These are phyloP conservation scores for Achlya hypogyna DNA, from an alignment of 352 stramenopile genomes.

Conservation along the genomic window DNA sequence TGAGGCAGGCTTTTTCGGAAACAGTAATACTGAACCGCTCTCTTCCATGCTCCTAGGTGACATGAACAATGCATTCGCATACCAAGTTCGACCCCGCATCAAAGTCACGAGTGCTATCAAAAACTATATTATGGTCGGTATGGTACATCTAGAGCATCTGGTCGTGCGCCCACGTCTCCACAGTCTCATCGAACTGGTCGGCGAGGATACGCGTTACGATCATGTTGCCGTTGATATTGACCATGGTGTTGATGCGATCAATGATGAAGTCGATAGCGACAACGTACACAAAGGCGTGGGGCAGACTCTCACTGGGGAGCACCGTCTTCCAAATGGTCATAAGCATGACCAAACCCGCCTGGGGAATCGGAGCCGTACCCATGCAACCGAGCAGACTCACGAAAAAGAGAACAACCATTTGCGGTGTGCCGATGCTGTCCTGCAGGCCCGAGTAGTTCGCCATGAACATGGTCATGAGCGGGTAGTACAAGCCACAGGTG, in stretches of 20 bases:
- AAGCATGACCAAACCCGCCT: constrained; percentile 62
- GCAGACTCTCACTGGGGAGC: constrained; percentile 38
- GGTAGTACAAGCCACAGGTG: constrained; percentile 46
- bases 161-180: background rate
- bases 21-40: too few relatives aligned
- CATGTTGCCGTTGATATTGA: constrained; percentile 80
- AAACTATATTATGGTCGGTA: too few relatives aligned
- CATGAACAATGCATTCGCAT: too few relatives aligned
- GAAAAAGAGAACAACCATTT: constrained; percentile 51
- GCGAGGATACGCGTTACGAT: constrained; percentile 69
- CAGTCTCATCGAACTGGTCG: constrained; percentile 46
- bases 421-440: constrained; percentile 16
- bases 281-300: constrained; percentile 50
- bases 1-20: too few relatives aligned
- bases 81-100: too few relatives aligned
- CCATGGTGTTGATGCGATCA: constrained; percentile 53
- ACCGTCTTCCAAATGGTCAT: constrained; percentile 70
- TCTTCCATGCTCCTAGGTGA: too few relatives aligned
- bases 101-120: too few relatives aligned
- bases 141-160: background rate
- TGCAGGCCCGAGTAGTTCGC: constrained; percentile 50
- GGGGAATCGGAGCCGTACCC: constrained; percentile 57
- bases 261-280: constrained; percentile 64
- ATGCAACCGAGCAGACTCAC: constrained; percentile 59
- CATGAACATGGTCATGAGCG: constrained; percentile 49